These are phyloP conservation scores for Bipolaris sorokiniana DNA, from an alignment of 2,329 filamentous ascomycete genomes.

Conservation along the genomic window DNA sequence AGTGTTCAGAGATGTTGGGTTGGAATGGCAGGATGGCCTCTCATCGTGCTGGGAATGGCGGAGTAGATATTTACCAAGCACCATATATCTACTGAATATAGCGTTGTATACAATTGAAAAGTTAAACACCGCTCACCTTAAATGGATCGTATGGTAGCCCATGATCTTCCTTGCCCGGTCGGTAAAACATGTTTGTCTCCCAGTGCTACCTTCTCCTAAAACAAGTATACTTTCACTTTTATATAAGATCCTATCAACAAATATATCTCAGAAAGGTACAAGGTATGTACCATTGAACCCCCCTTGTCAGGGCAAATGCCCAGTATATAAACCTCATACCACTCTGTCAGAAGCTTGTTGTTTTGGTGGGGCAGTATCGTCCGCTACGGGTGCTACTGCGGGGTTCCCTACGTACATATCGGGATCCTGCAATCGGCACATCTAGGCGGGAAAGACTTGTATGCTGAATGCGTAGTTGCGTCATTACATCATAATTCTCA, in stretches of 20 bases:
- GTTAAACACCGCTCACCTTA: slow-evolving; percentile 50
- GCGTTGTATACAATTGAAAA: background rate
- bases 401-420: slow-evolving; percentile 1
- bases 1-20: too few species aligned
- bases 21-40: background rate
- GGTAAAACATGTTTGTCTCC: slow-evolving; percentile 56
- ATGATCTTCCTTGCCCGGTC: slow-evolving; percentile 60
- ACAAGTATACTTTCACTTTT: background rate
- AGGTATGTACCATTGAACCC: background rate
- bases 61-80: background rate
- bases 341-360: background rate
- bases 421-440: slow-evolving; percentile 1
- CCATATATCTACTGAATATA: background rate
- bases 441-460: background rate
- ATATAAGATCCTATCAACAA: background rate
- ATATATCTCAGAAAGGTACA: background rate
- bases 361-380: background rate
- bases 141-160: slow-evolving; percentile 62
- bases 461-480: background rate
- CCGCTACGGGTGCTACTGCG: slow-evolving; percentile 3
- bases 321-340: background rate
- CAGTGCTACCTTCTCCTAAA: too few species aligned
- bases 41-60: too few species aligned
- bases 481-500: background rate
- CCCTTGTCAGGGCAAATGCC: background rate